These are phyloP conservation scores for Aspergillus latus DNA, from an alignment of 2,329 filamentous ascomycete genomes.

Conservation along the genomic window DNA sequence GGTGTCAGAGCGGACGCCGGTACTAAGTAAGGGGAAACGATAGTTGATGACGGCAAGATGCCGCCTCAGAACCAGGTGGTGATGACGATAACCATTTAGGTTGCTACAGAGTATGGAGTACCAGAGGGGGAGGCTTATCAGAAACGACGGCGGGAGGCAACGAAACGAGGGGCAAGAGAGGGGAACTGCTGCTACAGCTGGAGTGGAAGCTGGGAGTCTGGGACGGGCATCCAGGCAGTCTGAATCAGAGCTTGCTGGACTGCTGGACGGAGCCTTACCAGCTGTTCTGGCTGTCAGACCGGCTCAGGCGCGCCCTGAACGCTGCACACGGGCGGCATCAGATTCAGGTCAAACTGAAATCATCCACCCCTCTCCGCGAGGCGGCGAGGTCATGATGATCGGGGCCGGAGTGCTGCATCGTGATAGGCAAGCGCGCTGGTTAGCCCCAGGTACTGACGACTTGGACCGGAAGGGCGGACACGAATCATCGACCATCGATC, in stretches of 20 bases:
- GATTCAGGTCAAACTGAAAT: slow-evolving; percentile 5
- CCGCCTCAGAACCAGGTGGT: slow-evolving; percentile 2
- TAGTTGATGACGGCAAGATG: slow-evolving; percentile 5
- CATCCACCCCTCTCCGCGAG: background rate
- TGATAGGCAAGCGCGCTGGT: slow-evolving; percentile 18
- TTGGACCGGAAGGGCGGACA: slow-evolving; percentile 24
- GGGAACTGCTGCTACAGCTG: background rate
- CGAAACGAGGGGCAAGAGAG: slow-evolving; percentile 23
- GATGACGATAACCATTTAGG: slow-evolving; percentile 4
- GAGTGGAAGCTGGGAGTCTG: too few species aligned
- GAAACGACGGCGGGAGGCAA: slow-evolving; percentile 29
- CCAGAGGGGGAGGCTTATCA: slow-evolving; percentile 31
- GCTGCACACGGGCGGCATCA: background rate
- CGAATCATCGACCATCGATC: slow-evolving; percentile 23
- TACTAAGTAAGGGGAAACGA: slow-evolving; percentile 5
- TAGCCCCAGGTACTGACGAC: slow-evolving; percentile 27
- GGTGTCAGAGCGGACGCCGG: background rate
- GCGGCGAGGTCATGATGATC: slow-evolving; percentile 12
- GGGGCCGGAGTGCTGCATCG: background rate
- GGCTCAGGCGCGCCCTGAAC: too few species aligned
- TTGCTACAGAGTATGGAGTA: background rate
- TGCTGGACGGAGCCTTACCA: too few species aligned
- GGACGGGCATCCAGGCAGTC: too few species aligned
- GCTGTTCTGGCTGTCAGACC: too few species aligned
- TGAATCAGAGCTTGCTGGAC: too few species aligned